Evolutionary conservation across 2,329 filamentous ascomycete species (phyloP), one percentile per base, ranked within the genome.

Genomic region (Botrytis sinoallii): DNA sequence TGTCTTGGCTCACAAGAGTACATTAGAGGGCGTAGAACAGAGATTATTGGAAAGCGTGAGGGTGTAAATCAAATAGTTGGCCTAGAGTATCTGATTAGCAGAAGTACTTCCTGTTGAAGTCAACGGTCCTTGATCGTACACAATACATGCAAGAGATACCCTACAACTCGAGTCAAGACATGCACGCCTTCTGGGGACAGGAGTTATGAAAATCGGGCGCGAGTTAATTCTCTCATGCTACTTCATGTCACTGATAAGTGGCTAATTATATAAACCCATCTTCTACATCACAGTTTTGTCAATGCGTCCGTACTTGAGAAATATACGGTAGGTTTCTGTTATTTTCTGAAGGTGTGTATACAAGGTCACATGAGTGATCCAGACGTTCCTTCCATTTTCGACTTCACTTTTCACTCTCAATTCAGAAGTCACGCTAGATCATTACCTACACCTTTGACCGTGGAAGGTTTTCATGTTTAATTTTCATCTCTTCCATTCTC

Each of bases 1-100:
- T 78, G 96, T 99, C 38, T 88, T 97, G 80, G 95, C 97, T 82
- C 95, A 98, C 83, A 93, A 94, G 82, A 98, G 93, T 79, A 93
- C 98, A 76, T 85, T 98, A 74, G 93, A 97, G 79, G 92, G 92
- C 29, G 91, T 98, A 74, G 95, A 98, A 85, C 89, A 94, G 80
- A 90, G 96, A 81, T 85, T 99, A 74, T 84, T 98, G 79, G 86
- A 86, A 81, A 80, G 72, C 16, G 76, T 82, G 29, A 79, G 75
- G 70, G 79, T 78, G 60, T 72, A 72, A 52, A 72, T 72, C 35
- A 20, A 25, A 40, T 42, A 18, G 38, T 42, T 29, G 46, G 32
- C 38, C 16, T 70, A 46, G 69, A 38, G 16, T 64, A 32, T 52
- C 29, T 72, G 60, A 42, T 59, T 55, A 38, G 29, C 65, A 72